Base-by-base conservation (phyloP, 2,329 filamentous ascomycete species). In the Fusarium veterinarium region DNA sequence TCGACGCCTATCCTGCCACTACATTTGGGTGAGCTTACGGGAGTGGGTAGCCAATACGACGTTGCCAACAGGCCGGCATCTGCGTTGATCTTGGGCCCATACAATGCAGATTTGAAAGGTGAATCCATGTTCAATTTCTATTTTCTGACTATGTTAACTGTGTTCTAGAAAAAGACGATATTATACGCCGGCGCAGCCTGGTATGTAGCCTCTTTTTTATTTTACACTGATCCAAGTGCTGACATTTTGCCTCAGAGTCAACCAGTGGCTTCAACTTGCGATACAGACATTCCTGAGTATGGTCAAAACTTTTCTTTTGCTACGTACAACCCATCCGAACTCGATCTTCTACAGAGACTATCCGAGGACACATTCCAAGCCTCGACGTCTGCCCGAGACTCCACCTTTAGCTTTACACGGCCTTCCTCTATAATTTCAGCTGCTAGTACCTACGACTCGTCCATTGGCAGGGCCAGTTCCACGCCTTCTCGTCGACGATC, bases 1-100 rank as follows among this genome's bases (percentile, higher is more conserved):
- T 67, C 58, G 6, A 30, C 28, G 25, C 41, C 42, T 20, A 17
- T 20, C 8, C 20, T 40, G 5, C 42, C 63, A 28, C 35, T 46
- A 16, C 45, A 33, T 2, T 11, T 42, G 6, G 20, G 57, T 16
- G 68, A 72, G 37, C 68, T 72, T 25, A 30, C 42, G 5, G 70
- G 64, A 5, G 65, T 72, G 13, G 70, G 64, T 11, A 69, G 68
- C 16, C 64, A 65, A 37, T 72, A 62, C 40, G 52, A 64, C 17
- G 13, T 20, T 33, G 25, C 30, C 31, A 64, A 44, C 37, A 66
- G 38, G 28, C 30, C 57, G 6, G 20, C n/a, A 10, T 55, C 68
- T 38, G 28, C 25, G 4, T 28, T 41, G 9, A 19, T 48, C 4
- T 28, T 25, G n/a, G 25, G 28, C n/a, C 52, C 28, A 7, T 14